These are phyloP conservation scores for Ogataea zsoltii DNA, from an alignment of 805 yeast genomes.

Conservation along the genomic window DNA sequence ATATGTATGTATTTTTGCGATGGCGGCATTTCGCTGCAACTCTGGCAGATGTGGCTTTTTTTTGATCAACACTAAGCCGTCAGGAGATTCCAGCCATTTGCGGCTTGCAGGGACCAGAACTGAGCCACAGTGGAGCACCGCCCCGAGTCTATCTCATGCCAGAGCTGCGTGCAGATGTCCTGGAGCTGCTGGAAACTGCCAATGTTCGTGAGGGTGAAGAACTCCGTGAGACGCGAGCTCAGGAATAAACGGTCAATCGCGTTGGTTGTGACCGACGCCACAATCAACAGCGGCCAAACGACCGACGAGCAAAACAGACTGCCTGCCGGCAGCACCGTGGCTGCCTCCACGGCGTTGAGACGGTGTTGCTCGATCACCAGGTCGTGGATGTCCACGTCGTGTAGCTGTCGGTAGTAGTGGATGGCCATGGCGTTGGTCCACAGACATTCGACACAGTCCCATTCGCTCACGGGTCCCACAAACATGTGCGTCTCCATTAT, in stretches of 20 bases:
- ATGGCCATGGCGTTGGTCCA: slow-evolving; percentile 13
- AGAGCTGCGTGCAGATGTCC: slow-evolving; percentile 7
- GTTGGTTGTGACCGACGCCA: slow-evolving; percentile 7
- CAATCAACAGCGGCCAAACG: slow-evolving; percentile 9
- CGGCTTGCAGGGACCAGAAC: slow-evolving; percentile 4
- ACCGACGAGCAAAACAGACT: slow-evolving; percentile 10
- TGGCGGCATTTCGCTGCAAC: no score
- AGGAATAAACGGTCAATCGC: slow-evolving; percentile 1
- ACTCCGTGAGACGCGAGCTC: slow-evolving; percentile 2
- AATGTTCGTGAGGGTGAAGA: slow-evolving; percentile 7
- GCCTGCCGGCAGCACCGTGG: background rate
- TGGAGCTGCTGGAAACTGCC: slow-evolving; percentile 11
- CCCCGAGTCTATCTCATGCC: slow-evolving; percentile 9
- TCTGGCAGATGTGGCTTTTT: no score
- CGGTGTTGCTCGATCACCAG: slow-evolving; percentile 3
- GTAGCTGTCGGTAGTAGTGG: slow-evolving; percentile 11
- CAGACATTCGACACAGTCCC: slow-evolving; percentile 13
- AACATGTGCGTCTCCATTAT: slow-evolving; percentile 1
- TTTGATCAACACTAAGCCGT: slow-evolving; percentile 3
- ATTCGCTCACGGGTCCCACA: slow-evolving; percentile 2
- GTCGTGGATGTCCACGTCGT: slow-evolving; percentile 4
- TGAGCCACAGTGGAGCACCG: slow-evolving; percentile 3
- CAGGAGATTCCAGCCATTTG: slow-evolving; percentile 6
- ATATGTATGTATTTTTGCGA: no score
- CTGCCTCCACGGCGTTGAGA: slow-evolving; percentile 2